phyloP scores from a whole-genome alignment of 768 basidiomycete species.

The Porphyrellus cyaneotinctus region DNA sequence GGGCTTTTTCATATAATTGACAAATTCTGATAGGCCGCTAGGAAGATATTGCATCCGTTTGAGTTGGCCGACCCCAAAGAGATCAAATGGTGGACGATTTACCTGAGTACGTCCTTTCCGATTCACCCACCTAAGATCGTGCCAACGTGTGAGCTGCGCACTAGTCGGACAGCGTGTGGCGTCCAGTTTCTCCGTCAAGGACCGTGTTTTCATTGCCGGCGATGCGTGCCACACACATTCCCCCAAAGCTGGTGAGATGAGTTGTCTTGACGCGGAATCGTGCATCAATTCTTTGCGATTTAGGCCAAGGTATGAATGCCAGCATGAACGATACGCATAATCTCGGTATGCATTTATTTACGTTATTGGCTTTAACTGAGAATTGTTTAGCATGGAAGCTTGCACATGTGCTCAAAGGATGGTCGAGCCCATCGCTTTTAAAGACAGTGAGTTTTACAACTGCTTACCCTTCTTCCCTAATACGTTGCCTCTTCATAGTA shows the following conservation, averaged over 20 bases:
- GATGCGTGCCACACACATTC: conserved; percentile 72
- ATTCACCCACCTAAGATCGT: background rate
- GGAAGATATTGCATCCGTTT: conserved; percentile 56
- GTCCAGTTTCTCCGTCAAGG: conserved; percentile 50
- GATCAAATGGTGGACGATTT: conserved; percentile 72
- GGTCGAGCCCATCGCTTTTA: background rate
- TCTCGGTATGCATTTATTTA: conserved; percentile 27
- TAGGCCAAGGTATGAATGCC: conserved; percentile 75
- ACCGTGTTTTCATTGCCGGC: conserved; percentile 72
- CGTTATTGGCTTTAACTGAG: background rate
- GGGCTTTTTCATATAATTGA: background rate
- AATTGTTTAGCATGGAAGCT: background rate
- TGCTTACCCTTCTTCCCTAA: background rate
- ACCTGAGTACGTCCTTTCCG: conserved; percentile 47
- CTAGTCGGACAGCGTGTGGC: conserved; percentile 75
- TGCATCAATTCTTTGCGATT: background rate
- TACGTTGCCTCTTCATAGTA: background rate
- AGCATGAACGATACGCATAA: conserved; percentile 76
- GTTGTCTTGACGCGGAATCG: background rate
- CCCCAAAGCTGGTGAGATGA: conserved; percentile 52
- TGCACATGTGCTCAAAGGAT: background rate
- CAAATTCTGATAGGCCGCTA: conserved; percentile 42
- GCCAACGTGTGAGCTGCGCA: background rate
- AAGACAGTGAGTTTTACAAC: background rate
- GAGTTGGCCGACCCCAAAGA: conserved; percentile 41